Evolutionary conservation across 352 stramenopile genomes (phyloP), one percentile per base, ranked within the genome.

Genomic region (Globisporangium parvum): DNA sequence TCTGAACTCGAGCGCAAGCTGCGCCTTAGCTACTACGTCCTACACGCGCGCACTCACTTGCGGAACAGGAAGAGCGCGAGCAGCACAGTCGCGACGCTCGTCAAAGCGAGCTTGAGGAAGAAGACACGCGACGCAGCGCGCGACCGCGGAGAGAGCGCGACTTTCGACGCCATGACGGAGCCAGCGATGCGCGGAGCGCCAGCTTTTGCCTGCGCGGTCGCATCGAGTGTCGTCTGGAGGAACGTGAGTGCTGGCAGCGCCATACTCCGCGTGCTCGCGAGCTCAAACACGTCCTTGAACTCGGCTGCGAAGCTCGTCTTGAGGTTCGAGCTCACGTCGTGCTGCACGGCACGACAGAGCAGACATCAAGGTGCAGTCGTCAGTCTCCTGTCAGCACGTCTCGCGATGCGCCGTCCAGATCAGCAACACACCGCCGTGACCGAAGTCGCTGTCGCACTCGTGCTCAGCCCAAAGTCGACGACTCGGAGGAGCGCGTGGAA

Each of bases 231-330:
- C 12, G 55, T 67, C 37, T 79, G 64, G 18, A 91, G 52, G 51
- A 80, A 73, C 26, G 73, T 49, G 28, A 93, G 69, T 21, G 63
- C 72, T 5, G 74, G 78, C 8, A 90, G 50, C 8, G 59, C 3
- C 40, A 77, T 65, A 17, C 71, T 67, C 1, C 75, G 75, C 6
- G 69, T 65, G 40, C 59, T 50, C 18, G 83, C 80, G 17, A 93
- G 60, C 40, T 88, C 80, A 56, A 93, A 91, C 39, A 93, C 66
- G 63, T 93, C 83, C 3, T 80, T 66, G 57, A 86, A 91, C 47
- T 93, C 83, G 45, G 62, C 53, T n/a, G 73, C 63, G 51, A 91
- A 87, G 21, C 71, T 72, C 20, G 78, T 90, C 55, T 65, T 53
- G 8, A 81, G 67, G 12, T 63, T 67, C 28, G 59, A 49, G 20